These are phyloP conservation scores for Rehmannia glutinosa DNA, from an alignment of 257 asterid species.

Conservation along the genomic window DNA sequence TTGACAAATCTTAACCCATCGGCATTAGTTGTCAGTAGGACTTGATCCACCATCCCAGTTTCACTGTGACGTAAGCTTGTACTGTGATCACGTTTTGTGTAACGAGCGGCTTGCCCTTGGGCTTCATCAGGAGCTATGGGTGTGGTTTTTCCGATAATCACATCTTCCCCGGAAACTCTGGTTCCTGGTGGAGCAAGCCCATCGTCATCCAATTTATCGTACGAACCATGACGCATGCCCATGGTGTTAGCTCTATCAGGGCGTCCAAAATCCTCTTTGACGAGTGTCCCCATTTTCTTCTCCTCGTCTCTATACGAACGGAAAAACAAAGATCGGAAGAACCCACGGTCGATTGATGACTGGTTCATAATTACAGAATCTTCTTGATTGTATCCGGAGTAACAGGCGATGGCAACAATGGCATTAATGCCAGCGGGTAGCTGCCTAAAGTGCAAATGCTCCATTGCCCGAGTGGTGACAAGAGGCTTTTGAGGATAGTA, in stretches of 20 bases:
- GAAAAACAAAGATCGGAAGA: constrained; percentile 87
- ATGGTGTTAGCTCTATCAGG: constrained; percentile 89
- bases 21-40: constrained; percentile 83
- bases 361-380: constrained; percentile 98
- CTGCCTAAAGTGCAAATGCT: constrained; percentile 96
- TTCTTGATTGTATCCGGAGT: constrained; percentile 96
- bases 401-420: constrained; percentile 91
- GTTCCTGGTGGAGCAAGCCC: constrained; percentile 99
- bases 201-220: constrained; percentile 91
- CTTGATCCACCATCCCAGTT: constrained; percentile 96
- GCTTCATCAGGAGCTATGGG: constrained; percentile 89
- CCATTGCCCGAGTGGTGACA: constrained; percentile 98
- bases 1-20: constrained; percentile 93
- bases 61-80: constrained; percentile 96
- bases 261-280: constrained; percentile 96
- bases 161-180: constrained; percentile 93
- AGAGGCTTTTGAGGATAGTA: constrained; percentile 98
- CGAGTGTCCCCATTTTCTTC: constrained; percentile 97
- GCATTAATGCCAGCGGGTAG: constrained; percentile 98
- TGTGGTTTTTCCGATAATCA: constrained; percentile 92
- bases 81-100: constrained; percentile 94
- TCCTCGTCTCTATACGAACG: constrained; percentile 97
- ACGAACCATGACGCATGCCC: constrained; percentile 99
- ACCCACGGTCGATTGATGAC: constrained; percentile 95
- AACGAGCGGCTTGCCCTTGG: constrained; percentile 77